Evolutionary conservation across 2,329 filamentous ascomycete species (phyloP).

Genomic region (Alternaria sp.): DNA sequence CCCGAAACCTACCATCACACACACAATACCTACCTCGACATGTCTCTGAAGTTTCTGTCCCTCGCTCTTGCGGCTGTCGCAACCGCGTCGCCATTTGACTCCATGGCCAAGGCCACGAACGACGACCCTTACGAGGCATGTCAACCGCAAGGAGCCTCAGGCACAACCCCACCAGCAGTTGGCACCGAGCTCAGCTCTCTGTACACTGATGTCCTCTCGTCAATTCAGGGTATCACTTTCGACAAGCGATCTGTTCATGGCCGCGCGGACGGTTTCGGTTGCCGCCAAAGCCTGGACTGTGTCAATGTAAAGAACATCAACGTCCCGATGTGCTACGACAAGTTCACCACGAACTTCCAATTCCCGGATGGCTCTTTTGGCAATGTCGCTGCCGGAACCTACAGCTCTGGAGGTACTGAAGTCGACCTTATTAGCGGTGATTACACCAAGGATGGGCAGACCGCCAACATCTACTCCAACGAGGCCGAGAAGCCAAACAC

Average conservation of each 20-base stretch:
- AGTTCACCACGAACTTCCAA: constrained; percentile 61
- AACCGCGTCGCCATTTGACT: constrained; percentile 34
- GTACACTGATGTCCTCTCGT: constrained; percentile 48
- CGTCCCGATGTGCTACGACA: constrained; percentile 62
- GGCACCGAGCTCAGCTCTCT: constrained; percentile 48
- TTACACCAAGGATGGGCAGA: constrained; percentile 53
- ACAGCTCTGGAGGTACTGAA: constrained; percentile 50
- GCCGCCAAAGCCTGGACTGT: constrained; percentile 52
- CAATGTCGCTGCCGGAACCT: constrained; percentile 56
- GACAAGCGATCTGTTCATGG: constrained; percentile 36
- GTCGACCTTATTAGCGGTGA: constrained; percentile 58
- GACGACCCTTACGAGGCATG: constrained; percentile 48
- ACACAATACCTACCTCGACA: constrained; percentile 14
- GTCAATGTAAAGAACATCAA: constrained; percentile 53
- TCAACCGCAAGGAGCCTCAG: constrained; percentile 48
- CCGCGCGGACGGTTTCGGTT: constrained; percentile 43
- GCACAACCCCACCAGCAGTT: constrained; percentile 41
- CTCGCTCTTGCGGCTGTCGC: constrained; percentile 38
- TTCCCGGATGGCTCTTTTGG: constrained; percentile 59
- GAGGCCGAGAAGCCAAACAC: constrained; percentile 55
- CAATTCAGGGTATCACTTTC: constrained; percentile 48
- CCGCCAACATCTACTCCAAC: constrained; percentile 58
- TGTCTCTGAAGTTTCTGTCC: constrained; percentile 37
- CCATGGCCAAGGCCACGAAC: constrained; percentile 33
- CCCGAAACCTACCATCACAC: not conserved